Percentiles rank a stretch among this genome's conserved stretches.
Evolutionary conservation across 225 moss, liverwort and hornwort genomes (phyloP).

Genomic region (Neckera pumila): DNA sequence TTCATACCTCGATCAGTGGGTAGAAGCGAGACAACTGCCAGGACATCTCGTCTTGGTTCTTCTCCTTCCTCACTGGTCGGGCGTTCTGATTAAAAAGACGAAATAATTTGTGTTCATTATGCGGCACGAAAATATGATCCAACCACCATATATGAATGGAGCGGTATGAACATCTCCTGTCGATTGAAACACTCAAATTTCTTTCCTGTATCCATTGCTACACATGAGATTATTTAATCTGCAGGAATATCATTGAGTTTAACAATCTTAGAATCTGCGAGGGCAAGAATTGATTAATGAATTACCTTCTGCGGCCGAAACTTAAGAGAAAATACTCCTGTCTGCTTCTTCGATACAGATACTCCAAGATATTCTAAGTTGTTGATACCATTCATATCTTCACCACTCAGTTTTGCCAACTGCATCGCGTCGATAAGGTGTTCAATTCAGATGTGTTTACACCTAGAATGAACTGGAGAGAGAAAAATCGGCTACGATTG

Average conservation of each 20-base stretch:
- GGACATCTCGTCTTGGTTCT: constrained; percentile 59
- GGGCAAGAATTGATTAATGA: background rate
- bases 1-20: constrained; percentile 74
- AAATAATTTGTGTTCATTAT: background rate
- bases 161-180: background rate
- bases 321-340: constrained; percentile 57
- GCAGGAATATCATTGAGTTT: background rate
- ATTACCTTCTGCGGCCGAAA: constrained; percentile 82
- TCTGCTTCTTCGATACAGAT: constrained; percentile 66
- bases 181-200: background rate
- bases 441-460: constrained; percentile 6
- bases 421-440: constrained; percentile 21
- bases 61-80: constrained; percentile 72
- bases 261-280: background rate
- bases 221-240: background rate
- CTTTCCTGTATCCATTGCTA: background rate
- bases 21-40: constrained; percentile 95
- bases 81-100: constrained; percentile 28
- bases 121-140: background rate
- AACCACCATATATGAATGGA: background rate
- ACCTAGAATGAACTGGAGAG: background rate
- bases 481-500: background rate
- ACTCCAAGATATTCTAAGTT: constrained; percentile 92
- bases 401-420: constrained; percentile 80
- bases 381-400: constrained; percentile 92